These are phyloP conservation scores for Breynia disticha DNA, from an alignment of 441 rosid species.

Conservation along the genomic window DNA sequence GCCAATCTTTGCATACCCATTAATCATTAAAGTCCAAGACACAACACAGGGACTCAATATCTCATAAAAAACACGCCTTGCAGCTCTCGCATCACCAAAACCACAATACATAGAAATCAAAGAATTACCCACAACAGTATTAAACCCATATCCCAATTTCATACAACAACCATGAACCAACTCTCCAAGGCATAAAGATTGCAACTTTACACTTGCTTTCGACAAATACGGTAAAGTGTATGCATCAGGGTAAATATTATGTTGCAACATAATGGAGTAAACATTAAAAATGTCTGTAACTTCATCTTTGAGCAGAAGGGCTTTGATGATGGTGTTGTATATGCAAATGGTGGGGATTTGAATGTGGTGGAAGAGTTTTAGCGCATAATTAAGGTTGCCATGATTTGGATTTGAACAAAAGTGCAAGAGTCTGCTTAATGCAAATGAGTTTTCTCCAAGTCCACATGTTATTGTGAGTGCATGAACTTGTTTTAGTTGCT, in stretches of 20 bases:
- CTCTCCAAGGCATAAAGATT: slow-evolving; percentile 22
- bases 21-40: slow-evolving; percentile 42
- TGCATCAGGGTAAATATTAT: slow-evolving; percentile 29
- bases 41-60: slow-evolving; percentile 22
- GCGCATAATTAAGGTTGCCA: slow-evolving; percentile 23
- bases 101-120: slow-evolving; percentile 33
- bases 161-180: slow-evolving; percentile 29
- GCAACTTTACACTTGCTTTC: slow-evolving; percentile 36
- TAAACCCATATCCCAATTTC: slow-evolving; percentile 25
- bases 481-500: slow-evolving; percentile 36
- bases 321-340: slow-evolving; percentile 43
- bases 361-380: slow-evolving; percentile 30
- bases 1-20: slow-evolving; percentile 34
- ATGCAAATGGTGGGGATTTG: slow-evolving; percentile 36
- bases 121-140: slow-evolving; percentile 40
- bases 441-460: slow-evolving; percentile 24
- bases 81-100: slow-evolving; percentile 18
- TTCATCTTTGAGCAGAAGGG: slow-evolving; percentile 27
- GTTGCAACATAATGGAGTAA: slow-evolving; percentile 18
- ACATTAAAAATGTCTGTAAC: slow-evolving; percentile 12
- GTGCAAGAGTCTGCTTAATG: slow-evolving; percentile 37
- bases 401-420: slow-evolving; percentile 25
- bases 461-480: slow-evolving; percentile 32
- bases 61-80: slow-evolving; percentile 34
- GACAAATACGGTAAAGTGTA: slow-evolving; percentile 41